Evolutionary conservation across 202 grass and related monocot genomes (phyloP).

Genomic region (Digitaria exilis): DNA sequence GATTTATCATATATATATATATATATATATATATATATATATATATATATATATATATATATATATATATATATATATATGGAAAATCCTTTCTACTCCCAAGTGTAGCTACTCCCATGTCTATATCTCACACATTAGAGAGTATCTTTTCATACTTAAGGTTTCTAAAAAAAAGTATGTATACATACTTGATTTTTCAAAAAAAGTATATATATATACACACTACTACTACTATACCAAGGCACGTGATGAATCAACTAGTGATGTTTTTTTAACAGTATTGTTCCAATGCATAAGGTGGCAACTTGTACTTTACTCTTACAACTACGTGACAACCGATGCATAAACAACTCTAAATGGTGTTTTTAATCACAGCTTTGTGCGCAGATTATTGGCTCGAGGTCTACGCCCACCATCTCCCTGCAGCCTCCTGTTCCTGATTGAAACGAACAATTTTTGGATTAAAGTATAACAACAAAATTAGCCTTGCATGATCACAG

Average conservation of each 20-base stretch:
- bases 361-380: slow-evolving; percentile 10
- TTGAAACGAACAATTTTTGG: not conserved
- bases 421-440: slow-evolving; percentile 19
- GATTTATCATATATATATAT: too few species aligned
- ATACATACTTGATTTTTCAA: too few species aligned
- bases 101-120: too few species aligned
- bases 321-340: not conserved
- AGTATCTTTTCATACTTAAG: too few species aligned
- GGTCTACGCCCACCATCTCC: not conserved
- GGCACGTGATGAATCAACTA: not conserved
- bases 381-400: slow-evolving; percentile 24
- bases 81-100: too few species aligned
- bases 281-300: not conserved
- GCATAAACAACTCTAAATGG: not conserved
- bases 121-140: too few species aligned
- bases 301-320: not conserved
- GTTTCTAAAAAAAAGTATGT: too few species aligned
- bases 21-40: too few species aligned
- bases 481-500: not conserved
- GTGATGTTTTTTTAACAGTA: not conserved
- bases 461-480: not conserved
- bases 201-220: too few species aligned
- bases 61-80: too few species aligned
- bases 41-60: too few species aligned
- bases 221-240: not conserved